Percentiles rank a stretch among this genome's conserved stretches.
These are phyloP conservation scores for Endoconidiophora polonica DNA, from an alignment of 2,329 filamentous ascomycete genomes.

Conservation along the genomic window DNA sequence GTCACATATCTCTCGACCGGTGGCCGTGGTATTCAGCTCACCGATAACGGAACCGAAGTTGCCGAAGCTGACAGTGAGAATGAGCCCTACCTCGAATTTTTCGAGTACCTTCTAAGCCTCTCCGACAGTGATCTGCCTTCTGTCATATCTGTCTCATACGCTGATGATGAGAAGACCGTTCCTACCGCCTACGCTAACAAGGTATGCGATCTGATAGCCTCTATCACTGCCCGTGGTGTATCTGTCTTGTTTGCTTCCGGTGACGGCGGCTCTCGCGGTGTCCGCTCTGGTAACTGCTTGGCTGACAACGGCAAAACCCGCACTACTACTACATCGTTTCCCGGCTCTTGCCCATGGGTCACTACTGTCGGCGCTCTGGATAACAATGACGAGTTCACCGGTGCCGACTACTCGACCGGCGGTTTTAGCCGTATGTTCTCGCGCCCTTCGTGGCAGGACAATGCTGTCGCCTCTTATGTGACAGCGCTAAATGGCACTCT, in stretches of 20 bases:
- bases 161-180: slow-evolving; percentile 39
- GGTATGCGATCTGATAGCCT: slow-evolving; percentile 36
- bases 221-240: slow-evolving; percentile 35
- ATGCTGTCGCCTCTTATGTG: slow-evolving; percentile 26
- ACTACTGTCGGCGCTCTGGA: slow-evolving; percentile 47
- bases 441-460: slow-evolving; percentile 29
- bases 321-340: slow-evolving; percentile 45
- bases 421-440: slow-evolving; percentile 37
- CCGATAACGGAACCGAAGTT: slow-evolving; percentile 22
- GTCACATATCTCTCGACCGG: slow-evolving; percentile 29
- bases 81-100: slow-evolving; percentile 40
- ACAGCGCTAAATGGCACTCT: slow-evolving; percentile 26
- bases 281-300: slow-evolving; percentile 33
- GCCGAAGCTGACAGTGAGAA: slow-evolving; percentile 24
- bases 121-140: slow-evolving; percentile 32
- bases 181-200: slow-evolving; percentile 33
- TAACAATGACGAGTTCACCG: slow-evolving; percentile 23
- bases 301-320: slow-evolving; percentile 42
- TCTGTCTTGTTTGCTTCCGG: slow-evolving; percentile 34
- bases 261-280: slow-evolving; percentile 31
- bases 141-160: slow-evolving; percentile 41
- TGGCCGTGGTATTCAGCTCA: slow-evolving; percentile 27
- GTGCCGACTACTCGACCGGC: slow-evolving; percentile 30
- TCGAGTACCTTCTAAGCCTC: slow-evolving; percentile 31
- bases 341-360: slow-evolving; percentile 50